A percentile compares a stretch with the other conserved stretches of the same genome.
Evolutionary conservation across 129 eudicot genomes (phyloP).

Genomic region (Flaveria brownii): DNA sequence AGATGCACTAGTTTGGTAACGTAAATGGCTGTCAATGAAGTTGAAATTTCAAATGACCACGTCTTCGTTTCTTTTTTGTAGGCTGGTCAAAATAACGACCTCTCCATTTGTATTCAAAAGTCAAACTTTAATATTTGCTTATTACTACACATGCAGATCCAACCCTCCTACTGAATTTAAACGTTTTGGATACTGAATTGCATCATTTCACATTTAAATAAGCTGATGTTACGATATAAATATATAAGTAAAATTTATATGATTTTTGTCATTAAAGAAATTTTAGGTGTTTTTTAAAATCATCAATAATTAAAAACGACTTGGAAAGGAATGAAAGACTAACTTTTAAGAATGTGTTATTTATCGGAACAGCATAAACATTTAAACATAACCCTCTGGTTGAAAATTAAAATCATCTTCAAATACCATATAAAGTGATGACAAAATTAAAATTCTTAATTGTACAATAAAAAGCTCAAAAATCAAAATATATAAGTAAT

Average conservation of each 20-base stretch:
- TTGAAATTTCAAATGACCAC: slow-evolving; percentile 26
- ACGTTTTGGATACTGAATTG: neutral
- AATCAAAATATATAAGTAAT: no score
- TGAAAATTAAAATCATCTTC: no score
- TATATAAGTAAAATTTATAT: neutral
- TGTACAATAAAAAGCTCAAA: no score
- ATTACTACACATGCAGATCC: neutral
- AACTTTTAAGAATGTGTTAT: no score
- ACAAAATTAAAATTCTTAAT: no score
- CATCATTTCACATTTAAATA: neutral
- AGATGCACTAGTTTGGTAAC: no score
- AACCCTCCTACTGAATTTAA: neutral
- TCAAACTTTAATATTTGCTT: slow-evolving; percentile 6
- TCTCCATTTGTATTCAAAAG: slow-evolving; percentile 15
- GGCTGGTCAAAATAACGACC: slow-evolving; percentile 29
- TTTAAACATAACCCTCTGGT: no score
- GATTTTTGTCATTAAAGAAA: neutral
- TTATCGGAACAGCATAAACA: no score
- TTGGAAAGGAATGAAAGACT: no score
- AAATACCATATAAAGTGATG: no score
- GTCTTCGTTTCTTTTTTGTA: slow-evolving; percentile 28
- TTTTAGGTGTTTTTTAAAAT: neutral
- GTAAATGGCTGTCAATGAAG: neutral
- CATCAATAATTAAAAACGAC: no score
- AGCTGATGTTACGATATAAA: neutral